phyloP scores from a whole-genome alignment of 78 protist genomes.

The Mantamonas sphyraenae region DNA sequence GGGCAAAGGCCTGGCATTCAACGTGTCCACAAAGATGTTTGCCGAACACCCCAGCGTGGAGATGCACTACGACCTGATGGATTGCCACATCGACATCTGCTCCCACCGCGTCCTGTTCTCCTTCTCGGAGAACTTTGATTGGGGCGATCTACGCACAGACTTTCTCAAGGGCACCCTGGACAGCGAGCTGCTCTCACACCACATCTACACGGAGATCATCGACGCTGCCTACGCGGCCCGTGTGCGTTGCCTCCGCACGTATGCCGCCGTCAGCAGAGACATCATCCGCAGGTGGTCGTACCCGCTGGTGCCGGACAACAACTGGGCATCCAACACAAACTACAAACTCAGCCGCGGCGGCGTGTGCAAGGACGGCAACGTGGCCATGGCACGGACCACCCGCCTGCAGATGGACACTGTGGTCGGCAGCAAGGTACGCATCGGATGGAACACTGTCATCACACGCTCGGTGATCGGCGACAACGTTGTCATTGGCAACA shows the following conservation, averaged over 20 bases:
- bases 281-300: constrained; percentile 69
- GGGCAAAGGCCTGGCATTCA: not conserved
- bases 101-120: constrained; percentile 52
- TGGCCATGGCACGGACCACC: constrained; percentile 9
- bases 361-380: constrained; percentile 44
- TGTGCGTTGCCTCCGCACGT: constrained; percentile 43
- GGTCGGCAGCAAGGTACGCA: not conserved
- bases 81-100: constrained; percentile 64
- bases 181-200: constrained; percentile 32
- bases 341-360: constrained; percentile 36
- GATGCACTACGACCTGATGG: constrained; percentile 72
- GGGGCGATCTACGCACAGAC: constrained; percentile 38
- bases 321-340: constrained; percentile 14
- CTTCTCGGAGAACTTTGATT: constrained; percentile 68
- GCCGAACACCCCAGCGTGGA: constrained; percentile 21
- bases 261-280: constrained; percentile 56
- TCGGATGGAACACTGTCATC: not conserved
- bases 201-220: constrained; percentile 2
- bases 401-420: not conserved
- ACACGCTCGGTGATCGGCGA: constrained; percentile 25
- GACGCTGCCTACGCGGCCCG: constrained; percentile 55
- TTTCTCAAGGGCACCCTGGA: constrained; percentile 43
- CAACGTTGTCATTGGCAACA: constrained; percentile 42
- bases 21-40: constrained; percentile 21
- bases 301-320: constrained; percentile 72